Percentiles rank a stretch among this genome's conserved stretches.
Evolutionary conservation across 2,329 filamentous ascomycete genomes (phyloP).

Genomic region (Colletotrichum sp.): DNA sequence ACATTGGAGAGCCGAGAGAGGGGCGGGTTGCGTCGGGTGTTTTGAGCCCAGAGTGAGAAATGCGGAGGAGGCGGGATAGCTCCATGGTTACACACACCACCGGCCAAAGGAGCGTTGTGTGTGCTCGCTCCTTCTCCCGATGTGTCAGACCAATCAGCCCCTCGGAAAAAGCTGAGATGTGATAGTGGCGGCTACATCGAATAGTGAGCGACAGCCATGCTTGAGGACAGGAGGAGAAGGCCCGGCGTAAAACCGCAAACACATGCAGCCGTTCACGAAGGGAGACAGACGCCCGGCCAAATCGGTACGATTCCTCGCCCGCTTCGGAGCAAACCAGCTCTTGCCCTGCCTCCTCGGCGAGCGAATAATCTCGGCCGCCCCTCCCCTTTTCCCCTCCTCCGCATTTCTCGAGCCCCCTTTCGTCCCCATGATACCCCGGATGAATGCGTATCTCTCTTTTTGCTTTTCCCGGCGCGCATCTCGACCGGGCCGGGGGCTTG

Average conservation of each 20-base stretch:
- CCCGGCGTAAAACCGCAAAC: neutral
- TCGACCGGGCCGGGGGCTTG: neutral
- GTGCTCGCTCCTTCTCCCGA: neutral
- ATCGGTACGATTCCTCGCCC: constrained; percentile 18
- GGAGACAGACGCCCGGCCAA: neutral
- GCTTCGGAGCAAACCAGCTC: neutral
- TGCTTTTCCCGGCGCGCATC: neutral
- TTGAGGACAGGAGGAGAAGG: neutral
- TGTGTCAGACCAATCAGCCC: constrained; percentile 11
- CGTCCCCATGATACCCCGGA: constrained; percentile 2
- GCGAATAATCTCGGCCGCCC: neutral
- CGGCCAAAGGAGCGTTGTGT: neutral
- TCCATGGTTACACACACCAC: neutral
- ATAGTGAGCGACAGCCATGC: neutral
- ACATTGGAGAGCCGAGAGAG: neutral
- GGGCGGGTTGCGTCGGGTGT: constrained; percentile 17
- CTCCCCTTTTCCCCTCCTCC: neutral
- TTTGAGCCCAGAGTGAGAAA: neutral
- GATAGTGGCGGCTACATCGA: neutral
- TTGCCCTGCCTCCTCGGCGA: neutral
- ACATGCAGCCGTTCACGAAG: neutral
- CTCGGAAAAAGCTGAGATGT: neutral
- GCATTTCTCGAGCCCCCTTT: neutral
- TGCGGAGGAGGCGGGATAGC: neutral
- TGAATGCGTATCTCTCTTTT: neutral